Evolutionary conservation across 2,329 filamentous ascomycete species (phyloP).

Genomic region (Ustilaginoidea virens): DNA sequence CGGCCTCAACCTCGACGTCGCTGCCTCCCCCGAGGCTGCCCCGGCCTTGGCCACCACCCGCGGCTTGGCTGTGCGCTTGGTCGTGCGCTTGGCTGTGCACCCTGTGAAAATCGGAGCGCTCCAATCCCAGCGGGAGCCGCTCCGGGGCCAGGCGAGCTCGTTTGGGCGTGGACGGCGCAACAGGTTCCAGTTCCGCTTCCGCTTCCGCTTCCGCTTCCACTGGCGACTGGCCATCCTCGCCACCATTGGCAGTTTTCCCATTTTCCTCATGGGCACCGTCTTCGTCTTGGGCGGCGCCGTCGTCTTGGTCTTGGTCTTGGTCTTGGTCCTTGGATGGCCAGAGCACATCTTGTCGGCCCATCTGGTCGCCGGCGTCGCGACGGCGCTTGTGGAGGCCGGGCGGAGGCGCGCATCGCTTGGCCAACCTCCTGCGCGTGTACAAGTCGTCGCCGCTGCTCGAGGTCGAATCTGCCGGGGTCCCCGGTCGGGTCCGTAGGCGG

Average conservation of each 20-base stretch:
- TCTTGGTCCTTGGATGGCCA: constrained; percentile 16
- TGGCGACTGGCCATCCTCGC: no score
- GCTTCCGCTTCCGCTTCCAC: no score
- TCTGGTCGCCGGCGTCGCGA: constrained; percentile 30
- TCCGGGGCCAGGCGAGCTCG: constrained; percentile 44
- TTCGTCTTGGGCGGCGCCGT: constrained; percentile 8
- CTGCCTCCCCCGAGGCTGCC: constrained; percentile 14
- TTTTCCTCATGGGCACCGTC: no score
- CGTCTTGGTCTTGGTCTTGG: constrained; percentile 18
- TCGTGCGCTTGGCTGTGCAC: constrained; percentile 22
- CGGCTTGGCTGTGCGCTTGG: no score
- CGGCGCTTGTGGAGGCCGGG: constrained; percentile 39
- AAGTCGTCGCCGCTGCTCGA: constrained; percentile 18
- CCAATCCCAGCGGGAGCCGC: constrained; percentile 43
- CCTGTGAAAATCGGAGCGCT: constrained; percentile 40
- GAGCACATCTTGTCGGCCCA: constrained; percentile 22
- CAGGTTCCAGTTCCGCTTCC: constrained; percentile 6
- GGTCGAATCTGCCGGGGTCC: constrained; percentile 9
- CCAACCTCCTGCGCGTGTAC: constrained; percentile 29
- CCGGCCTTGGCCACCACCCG: no score
- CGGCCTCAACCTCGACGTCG: constrained; percentile 27
- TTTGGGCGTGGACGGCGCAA: constrained; percentile 38
- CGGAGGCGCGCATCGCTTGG: constrained; percentile 31
- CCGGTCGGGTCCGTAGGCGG: constrained; percentile 33
- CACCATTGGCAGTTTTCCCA: no score